Percentiles rank a stretch among this genome's conserved stretches.
These are phyloP conservation scores for Anastatica hierochuntica DNA, from an alignment of 345 rosid species.

Conservation along the genomic window DNA sequence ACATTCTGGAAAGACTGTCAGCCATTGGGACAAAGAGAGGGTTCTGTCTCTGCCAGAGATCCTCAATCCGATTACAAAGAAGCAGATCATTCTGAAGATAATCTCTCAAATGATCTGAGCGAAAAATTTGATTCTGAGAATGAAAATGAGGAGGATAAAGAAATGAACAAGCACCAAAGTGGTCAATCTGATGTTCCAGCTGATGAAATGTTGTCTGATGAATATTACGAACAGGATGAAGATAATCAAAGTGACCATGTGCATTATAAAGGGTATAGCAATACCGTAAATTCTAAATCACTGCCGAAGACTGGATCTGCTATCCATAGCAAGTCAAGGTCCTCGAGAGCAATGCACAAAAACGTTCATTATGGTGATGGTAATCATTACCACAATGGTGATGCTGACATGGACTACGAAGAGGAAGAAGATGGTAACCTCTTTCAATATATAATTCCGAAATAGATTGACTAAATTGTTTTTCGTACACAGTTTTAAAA, in stretches of 20 bases:
- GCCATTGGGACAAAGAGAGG: conserved; percentile 54
- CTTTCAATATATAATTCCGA: conserved; percentile 12
- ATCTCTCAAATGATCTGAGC: conserved; percentile 45
- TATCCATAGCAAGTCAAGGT: conserved; percentile 37
- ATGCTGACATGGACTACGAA: conserved; percentile 63
- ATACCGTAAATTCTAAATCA: conserved; percentile 43
- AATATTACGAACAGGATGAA: conserved; percentile 98
- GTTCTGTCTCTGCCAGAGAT: conserved; percentile 65
- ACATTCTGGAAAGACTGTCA: conserved; percentile 97
- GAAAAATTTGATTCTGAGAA: conserved; percentile 54
- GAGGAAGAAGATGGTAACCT: conserved; percentile 81
- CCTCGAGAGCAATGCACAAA: conserved; percentile 38
- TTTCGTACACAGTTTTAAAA: not conserved
- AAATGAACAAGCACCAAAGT: conserved; percentile 41
- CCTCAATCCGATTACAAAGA: conserved; percentile 48
- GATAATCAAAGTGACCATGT: conserved; percentile 78
- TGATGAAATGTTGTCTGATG: conserved; percentile 99
- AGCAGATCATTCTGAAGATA: conserved; percentile 46
- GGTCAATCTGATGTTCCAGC: conserved; percentile 83
- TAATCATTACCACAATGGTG: conserved; percentile 40
- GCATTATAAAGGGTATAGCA: conserved; percentile 45
- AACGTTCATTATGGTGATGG: conserved; percentile 28
- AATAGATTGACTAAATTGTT: not conserved
- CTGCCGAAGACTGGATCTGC: conserved; percentile 41
- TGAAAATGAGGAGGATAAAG: conserved; percentile 48